These are phyloP conservation scores for Begonia masoniana DNA, from an alignment of 306 rosid genomes.

Conservation along the genomic window DNA sequence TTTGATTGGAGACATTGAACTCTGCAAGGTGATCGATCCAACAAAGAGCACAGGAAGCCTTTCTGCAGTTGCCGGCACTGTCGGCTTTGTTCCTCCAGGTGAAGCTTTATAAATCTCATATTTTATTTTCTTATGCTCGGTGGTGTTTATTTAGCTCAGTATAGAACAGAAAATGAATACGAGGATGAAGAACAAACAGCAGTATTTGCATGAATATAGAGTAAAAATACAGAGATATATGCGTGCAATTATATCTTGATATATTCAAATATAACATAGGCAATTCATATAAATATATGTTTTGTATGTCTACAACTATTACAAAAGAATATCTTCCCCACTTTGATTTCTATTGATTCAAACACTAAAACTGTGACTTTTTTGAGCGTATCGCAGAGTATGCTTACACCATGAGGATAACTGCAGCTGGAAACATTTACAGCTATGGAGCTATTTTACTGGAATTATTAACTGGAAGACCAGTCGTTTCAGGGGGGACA, in stretches of 20 bases:
- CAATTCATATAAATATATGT: too few relatives aligned
- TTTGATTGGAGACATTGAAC: constrained; percentile 83
- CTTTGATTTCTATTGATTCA: neutral
- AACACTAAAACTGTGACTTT: too few relatives aligned
- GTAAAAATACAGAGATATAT: too few relatives aligned
- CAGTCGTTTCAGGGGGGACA: constrained; percentile 60
- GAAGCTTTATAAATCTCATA: neutral
- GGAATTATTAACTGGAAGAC: constrained; percentile 76
- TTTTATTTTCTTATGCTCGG: too few relatives aligned
- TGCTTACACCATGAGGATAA: constrained; percentile 83
- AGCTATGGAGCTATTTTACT: constrained; percentile 78
- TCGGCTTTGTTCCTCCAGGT: constrained; percentile 98
- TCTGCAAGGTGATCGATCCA: constrained; percentile 72
- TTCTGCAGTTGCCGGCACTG: constrained; percentile 82
- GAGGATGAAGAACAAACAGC: too few relatives aligned
- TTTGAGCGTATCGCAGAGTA: constrained; percentile 55
- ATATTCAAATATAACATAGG: too few relatives aligned
- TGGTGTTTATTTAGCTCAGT: too few relatives aligned
- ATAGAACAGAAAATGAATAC: too few relatives aligned
- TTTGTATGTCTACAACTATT: too few relatives aligned
- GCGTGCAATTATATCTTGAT: neutral
- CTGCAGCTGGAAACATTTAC: constrained; percentile 67
- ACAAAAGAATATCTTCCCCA: neutral
- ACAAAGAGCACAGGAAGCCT: constrained; percentile 76
- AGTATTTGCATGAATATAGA: too few relatives aligned